Percentiles rank a stretch among this genome's conserved stretches.
Evolutionary conservation across 306 rosid species (phyloP).

Genomic region (Vachellia pachyceras): DNA sequence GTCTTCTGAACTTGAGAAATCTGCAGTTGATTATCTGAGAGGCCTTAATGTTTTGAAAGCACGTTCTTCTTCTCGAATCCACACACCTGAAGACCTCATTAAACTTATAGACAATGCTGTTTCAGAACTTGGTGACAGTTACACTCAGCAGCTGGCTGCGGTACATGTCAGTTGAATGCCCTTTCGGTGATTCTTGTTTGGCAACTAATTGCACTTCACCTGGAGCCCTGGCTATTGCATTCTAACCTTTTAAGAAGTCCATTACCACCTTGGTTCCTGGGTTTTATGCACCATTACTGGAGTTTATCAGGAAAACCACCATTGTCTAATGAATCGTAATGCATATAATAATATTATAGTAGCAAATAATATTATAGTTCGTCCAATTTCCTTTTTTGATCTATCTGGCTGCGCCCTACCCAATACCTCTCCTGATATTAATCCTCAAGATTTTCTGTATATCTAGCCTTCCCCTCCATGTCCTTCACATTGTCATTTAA

Average conservation of each 20-base stretch:
- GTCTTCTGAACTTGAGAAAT: slow-evolving; percentile 36
- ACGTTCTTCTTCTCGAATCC: slow-evolving; percentile 47
- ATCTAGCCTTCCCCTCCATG: neutral
- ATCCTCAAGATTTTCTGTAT: slow-evolving; percentile 1
- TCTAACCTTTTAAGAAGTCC: slow-evolving; percentile 7
- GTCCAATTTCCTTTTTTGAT: slow-evolving; percentile 25
- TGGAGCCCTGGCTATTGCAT: slow-evolving; percentile 3
- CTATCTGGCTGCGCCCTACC: neutral
- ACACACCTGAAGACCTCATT: slow-evolving; percentile 65
- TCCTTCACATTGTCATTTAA: neutral
- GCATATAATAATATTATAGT: neutral
- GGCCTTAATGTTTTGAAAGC: slow-evolving; percentile 47
- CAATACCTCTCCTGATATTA: neutral
- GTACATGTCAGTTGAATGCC: slow-evolving; percentile 7
- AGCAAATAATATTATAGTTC: neutral
- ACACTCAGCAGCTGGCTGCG: slow-evolving; percentile 19
- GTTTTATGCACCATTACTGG: neutral
- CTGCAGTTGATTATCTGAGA: slow-evolving; percentile 45
- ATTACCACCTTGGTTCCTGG: neutral
- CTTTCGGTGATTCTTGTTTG: slow-evolving; percentile 15
- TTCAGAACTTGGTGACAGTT: slow-evolving; percentile 33
- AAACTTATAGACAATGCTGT: slow-evolving; percentile 49
- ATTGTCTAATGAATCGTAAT: slow-evolving; percentile 14
- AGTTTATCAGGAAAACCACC: slow-evolving; percentile 3
- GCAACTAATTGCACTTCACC: slow-evolving; percentile 18